A percentile compares a stretch with the other conserved stretches of the same genome.
Evolutionary conservation across 257 asterid genomes (phyloP).

Genomic region (Solanum megistacrolobum): DNA sequence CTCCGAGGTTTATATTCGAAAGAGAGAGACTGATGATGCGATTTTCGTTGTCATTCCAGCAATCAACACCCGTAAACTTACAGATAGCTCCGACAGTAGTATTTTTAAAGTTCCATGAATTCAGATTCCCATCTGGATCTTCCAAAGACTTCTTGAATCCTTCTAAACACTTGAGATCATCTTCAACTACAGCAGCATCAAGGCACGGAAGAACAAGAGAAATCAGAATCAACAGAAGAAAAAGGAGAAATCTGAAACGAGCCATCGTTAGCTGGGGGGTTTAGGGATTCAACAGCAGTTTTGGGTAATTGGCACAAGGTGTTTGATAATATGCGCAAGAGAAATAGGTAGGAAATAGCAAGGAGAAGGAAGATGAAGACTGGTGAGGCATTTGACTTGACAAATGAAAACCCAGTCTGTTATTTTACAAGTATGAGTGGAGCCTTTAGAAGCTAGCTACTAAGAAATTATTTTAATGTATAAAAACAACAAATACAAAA

Average conservation of each 20-base stretch:
- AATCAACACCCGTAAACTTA: conserved; percentile 47
- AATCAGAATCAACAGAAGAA: neutral
- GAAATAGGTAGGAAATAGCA: conserved; percentile 10
- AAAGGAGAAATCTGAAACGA: neutral
- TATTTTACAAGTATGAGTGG: neutral
- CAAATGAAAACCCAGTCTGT: neutral
- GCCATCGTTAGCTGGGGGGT: neutral
- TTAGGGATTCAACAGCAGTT: neutral
- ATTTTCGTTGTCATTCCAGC: conserved; percentile 78
- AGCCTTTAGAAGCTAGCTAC: neutral
- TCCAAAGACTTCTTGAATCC: conserved; percentile 40
- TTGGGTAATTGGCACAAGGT: neutral
- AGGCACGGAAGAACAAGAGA: neutral
- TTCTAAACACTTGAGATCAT: conserved; percentile 60
- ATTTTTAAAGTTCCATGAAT: conserved; percentile 55
- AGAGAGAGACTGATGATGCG: conserved; percentile 44
- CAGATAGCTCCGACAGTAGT: conserved; percentile 44
- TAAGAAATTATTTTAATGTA: neutral
- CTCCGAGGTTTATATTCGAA: conserved; percentile 39
- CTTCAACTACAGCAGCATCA: conserved; percentile 24
- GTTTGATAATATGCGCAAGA: neutral
- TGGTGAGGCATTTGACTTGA: conserved; percentile 15
- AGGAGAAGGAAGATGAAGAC: neutral
- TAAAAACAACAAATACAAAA: neutral
- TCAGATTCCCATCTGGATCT: conserved; percentile 36